Evolutionary conservation across 352 stramenopile genomes (phyloP).

Genomic region (Elongisporangium anandrum): DNA sequence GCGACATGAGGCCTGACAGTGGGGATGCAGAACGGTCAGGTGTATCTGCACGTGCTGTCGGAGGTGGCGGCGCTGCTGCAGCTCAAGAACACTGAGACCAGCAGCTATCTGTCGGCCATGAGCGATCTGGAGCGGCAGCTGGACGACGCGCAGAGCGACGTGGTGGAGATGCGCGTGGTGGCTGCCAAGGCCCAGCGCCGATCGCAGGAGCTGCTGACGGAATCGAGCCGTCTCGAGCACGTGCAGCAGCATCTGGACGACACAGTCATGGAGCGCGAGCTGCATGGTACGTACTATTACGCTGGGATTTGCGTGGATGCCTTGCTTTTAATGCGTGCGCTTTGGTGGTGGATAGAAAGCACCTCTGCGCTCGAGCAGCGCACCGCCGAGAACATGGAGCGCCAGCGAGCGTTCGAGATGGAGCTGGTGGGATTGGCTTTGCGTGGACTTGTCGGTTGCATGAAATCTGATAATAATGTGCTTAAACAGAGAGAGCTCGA

Average conservation of each 20-base stretch:
- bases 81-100: constrained; percentile 29
- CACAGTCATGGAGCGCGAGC: constrained; percentile 26
- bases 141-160: constrained; percentile 6
- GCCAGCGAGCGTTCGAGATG: constrained; percentile 17
- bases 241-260: constrained; percentile 23
- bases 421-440: constrained; percentile 35
- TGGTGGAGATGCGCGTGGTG: constrained; percentile 6
- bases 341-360: constrained; percentile 25
- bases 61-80: constrained; percentile 32
- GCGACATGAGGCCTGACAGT: neutral
- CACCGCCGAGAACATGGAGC: constrained; percentile 25
- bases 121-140: constrained; percentile 21
- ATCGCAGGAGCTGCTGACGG: constrained; percentile 20
- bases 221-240: constrained; percentile 22
- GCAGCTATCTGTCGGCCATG: constrained; percentile 30
- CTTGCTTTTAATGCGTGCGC: neutral
- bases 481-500: constrained; percentile 8
- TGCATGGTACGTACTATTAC: constrained; percentile 16
- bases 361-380: constrained; percentile 37
- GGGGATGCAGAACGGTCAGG: constrained; percentile 29
- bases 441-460: neutral
- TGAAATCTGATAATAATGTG: neutral
- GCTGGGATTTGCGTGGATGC: neutral
- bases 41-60: constrained; percentile 44
- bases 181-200: constrained; percentile 3